Conservation (phyloP, 2,329 filamentous ascomycete genomes). For the Parafenestella ontariensis region DNA sequence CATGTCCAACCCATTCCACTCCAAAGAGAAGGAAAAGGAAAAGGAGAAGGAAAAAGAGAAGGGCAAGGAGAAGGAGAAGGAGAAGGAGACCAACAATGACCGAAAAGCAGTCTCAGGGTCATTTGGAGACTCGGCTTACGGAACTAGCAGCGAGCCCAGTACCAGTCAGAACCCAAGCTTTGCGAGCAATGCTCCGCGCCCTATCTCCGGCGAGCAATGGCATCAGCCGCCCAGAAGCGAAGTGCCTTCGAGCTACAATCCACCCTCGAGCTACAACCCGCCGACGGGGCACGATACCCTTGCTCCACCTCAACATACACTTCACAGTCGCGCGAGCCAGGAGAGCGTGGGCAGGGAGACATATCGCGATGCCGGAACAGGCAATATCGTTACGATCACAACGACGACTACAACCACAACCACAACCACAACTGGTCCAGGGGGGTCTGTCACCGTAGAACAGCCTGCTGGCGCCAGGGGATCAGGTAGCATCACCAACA, state of each 20-base stretch:
- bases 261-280: no score
- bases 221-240: slow-evolving; percentile 21
- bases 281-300: slow-evolving; percentile 15
- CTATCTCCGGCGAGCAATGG: slow-evolving; percentile 37
- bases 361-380: slow-evolving; percentile 40
- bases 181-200: slow-evolving; percentile 33
- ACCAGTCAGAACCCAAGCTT: slow-evolving; percentile 44
- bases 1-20: slow-evolving; percentile 46
- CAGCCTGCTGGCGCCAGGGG: slow-evolving; percentile 29
- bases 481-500: slow-evolving; percentile 37
- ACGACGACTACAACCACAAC: slow-evolving; percentile 48
- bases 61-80: slow-evolving; percentile 41
- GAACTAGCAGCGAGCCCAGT: slow-evolving; percentile 38
- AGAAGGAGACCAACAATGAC: slow-evolving; percentile 24
- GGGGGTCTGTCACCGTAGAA: slow-evolving; percentile 43
- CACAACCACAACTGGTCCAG: slow-evolving; percentile 44
- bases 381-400: slow-evolving; percentile 44
- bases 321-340: slow-evolving; percentile 25
- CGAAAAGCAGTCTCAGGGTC: slow-evolving; percentile 20
- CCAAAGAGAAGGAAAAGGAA: slow-evolving; percentile 42
- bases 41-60: slow-evolving; percentile 18
- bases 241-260: slow-evolving; percentile 19
- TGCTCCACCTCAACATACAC: slow-evolving; percentile 21
- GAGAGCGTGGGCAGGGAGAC: slow-evolving; percentile 40
- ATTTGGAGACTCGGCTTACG: slow-evolving; percentile 42